A percentile compares a stretch with the other conserved stretches of the same genome.
Conservation (phyloP, 106 monocot genomes). For the Dendrobium nobile region DNA sequence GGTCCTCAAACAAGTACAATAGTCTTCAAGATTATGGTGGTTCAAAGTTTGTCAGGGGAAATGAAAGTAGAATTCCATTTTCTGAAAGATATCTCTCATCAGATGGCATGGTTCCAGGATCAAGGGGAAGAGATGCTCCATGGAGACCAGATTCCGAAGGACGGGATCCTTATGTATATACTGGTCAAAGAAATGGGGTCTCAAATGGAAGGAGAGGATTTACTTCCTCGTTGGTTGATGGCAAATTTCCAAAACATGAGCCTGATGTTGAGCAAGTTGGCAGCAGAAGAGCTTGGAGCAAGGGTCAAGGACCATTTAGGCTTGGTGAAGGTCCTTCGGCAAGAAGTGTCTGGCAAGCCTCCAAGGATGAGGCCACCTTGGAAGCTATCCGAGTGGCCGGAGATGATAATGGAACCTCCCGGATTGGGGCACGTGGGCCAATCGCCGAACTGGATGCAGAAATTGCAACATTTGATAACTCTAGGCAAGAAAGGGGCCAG, state of each 20-base stretch:
- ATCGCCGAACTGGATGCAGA: slow-evolving; percentile 63
- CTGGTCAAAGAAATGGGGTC: slow-evolving; percentile 38
- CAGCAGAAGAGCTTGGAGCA: slow-evolving; percentile 73
- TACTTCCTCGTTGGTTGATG: slow-evolving; percentile 20
- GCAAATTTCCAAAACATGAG: slow-evolving; percentile 42
- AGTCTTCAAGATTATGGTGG: slow-evolving; percentile 58
- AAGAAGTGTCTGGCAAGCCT: slow-evolving; percentile 96
- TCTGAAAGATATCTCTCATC: slow-evolving; percentile 60
- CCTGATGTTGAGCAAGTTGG: slow-evolving; percentile 45
- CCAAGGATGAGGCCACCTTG: slow-evolving; percentile 94
- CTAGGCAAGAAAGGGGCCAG: slow-evolving; percentile 43
- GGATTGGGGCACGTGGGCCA: slow-evolving; percentile 25
- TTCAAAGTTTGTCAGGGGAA: slow-evolving; percentile 50
- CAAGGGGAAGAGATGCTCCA: slow-evolving; percentile 46
- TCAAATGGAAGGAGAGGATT: slow-evolving; percentile 47
- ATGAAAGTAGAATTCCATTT: slow-evolving; percentile 49
- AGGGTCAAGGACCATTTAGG: slow-evolving; percentile 76
- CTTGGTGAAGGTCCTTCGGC: slow-evolving; percentile 96
- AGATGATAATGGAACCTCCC: slow-evolving; percentile 67
- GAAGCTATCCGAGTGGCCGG: slow-evolving; percentile 96
- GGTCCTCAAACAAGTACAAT: slow-evolving; percentile 64
- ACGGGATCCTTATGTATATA: slow-evolving; percentile 55
- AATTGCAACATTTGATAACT: slow-evolving; percentile 42
- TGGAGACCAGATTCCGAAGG: slow-evolving; percentile 67
- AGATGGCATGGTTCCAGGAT: slow-evolving; percentile 41